Evolutionary conservation across 2,329 filamentous ascomycete species (phyloP), one percentile per base, ranked within the genome.

Genomic region (Coniochaeta prunicola): DNA sequence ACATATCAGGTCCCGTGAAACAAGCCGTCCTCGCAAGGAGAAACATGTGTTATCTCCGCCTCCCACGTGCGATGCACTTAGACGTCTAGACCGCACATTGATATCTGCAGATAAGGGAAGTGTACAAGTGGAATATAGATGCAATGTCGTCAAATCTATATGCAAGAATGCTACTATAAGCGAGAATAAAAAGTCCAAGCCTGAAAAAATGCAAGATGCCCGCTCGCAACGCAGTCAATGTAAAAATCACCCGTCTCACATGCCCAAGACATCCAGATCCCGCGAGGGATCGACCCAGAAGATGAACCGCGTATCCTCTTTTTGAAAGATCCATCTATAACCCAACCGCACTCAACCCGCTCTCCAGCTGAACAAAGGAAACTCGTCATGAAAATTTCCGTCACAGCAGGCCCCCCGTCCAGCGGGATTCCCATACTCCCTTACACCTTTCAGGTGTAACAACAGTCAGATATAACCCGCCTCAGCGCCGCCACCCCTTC

Each of bases 211-310:
- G 19, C 33, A 42, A 57, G 33, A 30, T 30, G 55, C 55, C 36
- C 55, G 55, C 55, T 57, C 55, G 55, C 55, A 57, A 57, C 31
- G 55, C 55, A 28, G 26, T n/a, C n/a, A 21, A 4, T 21, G 53
- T 34, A 36, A 15, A n/a, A 53, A 15, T 33, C 17, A 15, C 24
- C 24, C n/a, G 19, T 56, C 28, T n/a, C 7, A 36, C 12, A 56
- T n/a, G 31, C 24, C 53, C 53, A 21, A 56, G 6, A 38, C 53
- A 24, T 17, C 45, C 45, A 30, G 45, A 17, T 30, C 45, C 45
- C 45, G 45, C 26, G 45, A 50, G 45, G 24, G 45, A 50, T 21
- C 19, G 21, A n/a, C 38, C 40, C 13, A 7, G 19, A 45, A 15
- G n/a, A 40, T 9, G 4, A 45, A 24, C 40, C 21, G 40, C 4